Base-by-base conservation (phyloP, 495 filamentous ascomycete species). In the Neurospora sublineolata region DNA sequence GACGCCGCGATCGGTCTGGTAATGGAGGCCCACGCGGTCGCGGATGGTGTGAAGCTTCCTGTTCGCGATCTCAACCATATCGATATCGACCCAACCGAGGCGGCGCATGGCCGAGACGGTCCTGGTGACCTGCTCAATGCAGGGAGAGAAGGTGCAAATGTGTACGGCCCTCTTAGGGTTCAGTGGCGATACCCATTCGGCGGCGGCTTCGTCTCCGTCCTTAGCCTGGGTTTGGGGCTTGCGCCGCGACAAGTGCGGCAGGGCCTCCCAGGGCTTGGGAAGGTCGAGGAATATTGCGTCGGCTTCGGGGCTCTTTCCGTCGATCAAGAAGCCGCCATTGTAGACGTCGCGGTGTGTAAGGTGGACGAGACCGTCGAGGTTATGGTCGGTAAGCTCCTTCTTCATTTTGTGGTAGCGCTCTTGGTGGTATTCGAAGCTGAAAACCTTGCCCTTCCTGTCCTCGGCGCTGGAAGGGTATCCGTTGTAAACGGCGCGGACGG, bases 301-400 rank as follows among this genome's bases (percentile, higher is more conserved):
- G 14, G 92, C 95, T 40, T 87, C 86, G 1, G 93, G 91, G 69
- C 82, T 83, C 36, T 80, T 72, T 11, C 81, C 85, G 39, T 85
- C 79, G 0, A 93, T 80, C 18, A 90, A 75, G 79, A 99, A 99
- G 9, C 95, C 95, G 68, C 92, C 88, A 8, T 89, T 84, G 82
- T 94, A 99, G 68, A 99, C 96, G 76, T 99, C 94, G 60, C 94
- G 89, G 79, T 97, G 91, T 3, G 92, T 94, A n/a, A 97, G 85
- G 12, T 91, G 82, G 2, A 97, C 93, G 1, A 97, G 73, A 0
- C 81, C 83, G 14, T 89, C 85, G 5, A 99, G 83, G 2, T 89
- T 88, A 79, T 99, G 95, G 12, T 89, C 85, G 6, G 75, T 69
- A 68, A 99, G 84, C 80, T 99, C 96, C 60, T 90, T 78, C 69